Base-by-base conservation (phyloP, 257 asterid species). In the Nicotiana paniculata region DNA sequence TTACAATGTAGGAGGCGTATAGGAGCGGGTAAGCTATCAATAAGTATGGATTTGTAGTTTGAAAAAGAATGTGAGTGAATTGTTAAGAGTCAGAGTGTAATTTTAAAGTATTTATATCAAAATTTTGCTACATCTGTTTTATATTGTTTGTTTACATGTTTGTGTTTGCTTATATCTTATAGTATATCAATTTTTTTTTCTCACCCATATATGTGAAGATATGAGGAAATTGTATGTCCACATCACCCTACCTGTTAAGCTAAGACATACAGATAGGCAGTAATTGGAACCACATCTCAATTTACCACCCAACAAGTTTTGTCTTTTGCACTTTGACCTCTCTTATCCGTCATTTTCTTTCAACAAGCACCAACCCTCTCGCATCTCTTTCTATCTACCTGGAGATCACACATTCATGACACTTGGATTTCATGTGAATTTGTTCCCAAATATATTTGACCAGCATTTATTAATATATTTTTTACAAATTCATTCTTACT, bases 261-360 rank as follows among this genome's bases (percentile, higher is more conserved):
- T 59, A 51, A 82, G 26, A 63, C 43, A 35, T 61, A 82, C 82
- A 76, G 80, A 46, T 66, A 58, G 75, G 62, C 48, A 55, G 24
- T 78, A 74, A 57, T 83, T 79, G 77, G 79, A 78, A 75, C 83
- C 83, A 83, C 86, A 67, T 13, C 51, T 67, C 76, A 68, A 57
- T 68, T 78, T 76, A 16, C 28, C 80, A 66, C 69, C 77, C 79
- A 79, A 68, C 33, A 66, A 28, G 62, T 51, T 43, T 48, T 80
- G 62, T 80, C 68, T 66, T 54, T 55, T 59, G 85, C 81, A 62
- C 81, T 77, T 85, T 85, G 83, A 82, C 83, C 58, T 77, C 85
- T 77, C 10, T 76, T 79, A 32, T 43, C 59, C 68, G 26, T 84
- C 53, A 24, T 39, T 61, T 59, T 28, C 77, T 30, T 72, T 64